These are phyloP conservation scores for Poa pratensis DNA, from an alignment of 176 grass and related monocot species.

Conservation along the genomic window DNA sequence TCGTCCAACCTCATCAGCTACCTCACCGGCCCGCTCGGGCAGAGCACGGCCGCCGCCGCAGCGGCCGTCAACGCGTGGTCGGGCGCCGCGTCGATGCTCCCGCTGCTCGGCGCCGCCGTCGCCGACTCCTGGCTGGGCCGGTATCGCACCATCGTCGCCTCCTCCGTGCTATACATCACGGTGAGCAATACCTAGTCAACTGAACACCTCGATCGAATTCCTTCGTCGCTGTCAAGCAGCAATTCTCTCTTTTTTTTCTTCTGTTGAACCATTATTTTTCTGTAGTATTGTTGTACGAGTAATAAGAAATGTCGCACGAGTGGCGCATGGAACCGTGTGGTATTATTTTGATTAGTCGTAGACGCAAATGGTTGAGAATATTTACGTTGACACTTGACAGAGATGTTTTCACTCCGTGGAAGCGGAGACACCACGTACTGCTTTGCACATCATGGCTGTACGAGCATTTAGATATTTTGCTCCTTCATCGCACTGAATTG, in stretches of 20 bases:
- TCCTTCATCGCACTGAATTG: no score
- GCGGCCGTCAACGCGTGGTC: slow-evolving; percentile 66
- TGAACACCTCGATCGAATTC: no score
- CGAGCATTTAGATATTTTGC: no score
- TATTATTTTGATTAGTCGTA: background rate
- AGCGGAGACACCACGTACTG: background rate
- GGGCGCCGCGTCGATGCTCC: slow-evolving; percentile 53
- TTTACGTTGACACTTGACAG: background rate
- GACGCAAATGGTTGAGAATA: background rate
- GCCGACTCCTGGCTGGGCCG: slow-evolving; percentile 82
- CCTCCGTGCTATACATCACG: slow-evolving; percentile 66
- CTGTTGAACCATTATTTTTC: background rate
- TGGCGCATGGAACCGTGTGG: background rate
- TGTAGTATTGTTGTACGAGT: background rate
- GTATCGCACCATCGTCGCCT: slow-evolving; percentile 62
- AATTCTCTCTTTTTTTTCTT: background rate
- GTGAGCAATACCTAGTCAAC: background rate
- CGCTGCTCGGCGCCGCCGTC: slow-evolving; percentile 71
- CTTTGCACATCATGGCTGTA: no score
- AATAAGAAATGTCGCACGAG: background rate
- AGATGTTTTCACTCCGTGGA: background rate
- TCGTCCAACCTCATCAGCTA: slow-evolving; percentile 69
- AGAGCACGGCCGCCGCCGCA: slow-evolving; percentile 57
- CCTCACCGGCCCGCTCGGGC: slow-evolving; percentile 64
- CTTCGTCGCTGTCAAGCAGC: background rate